A percentile compares a stretch with the other conserved stretches of the same genome.
These are phyloP conservation scores for Durusdinium trenchii DNA, from an alignment of 73 alveolate species.

Conservation along the genomic window DNA sequence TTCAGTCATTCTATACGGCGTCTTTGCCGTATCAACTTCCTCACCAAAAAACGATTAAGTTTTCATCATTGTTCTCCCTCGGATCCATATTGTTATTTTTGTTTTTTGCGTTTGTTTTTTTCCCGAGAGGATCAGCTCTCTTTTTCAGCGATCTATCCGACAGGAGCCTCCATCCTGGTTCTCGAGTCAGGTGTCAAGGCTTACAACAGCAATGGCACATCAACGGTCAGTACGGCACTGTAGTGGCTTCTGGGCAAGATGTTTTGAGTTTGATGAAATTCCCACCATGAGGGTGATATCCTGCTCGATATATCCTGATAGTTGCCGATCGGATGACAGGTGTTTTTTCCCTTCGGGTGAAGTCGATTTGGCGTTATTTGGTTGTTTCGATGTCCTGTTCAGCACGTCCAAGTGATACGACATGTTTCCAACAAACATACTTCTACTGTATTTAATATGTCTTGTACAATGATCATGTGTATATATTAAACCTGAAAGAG, in stretches of 20 bases:
- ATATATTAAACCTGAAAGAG: too few relatives aligned
- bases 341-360: too few relatives aligned
- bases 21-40: background rate
- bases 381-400: too few relatives aligned
- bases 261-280: background rate
- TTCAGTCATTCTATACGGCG: background rate
- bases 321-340: too few relatives aligned
- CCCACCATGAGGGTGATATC: too few relatives aligned
- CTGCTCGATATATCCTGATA: too few relatives aligned
- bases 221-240: conserved; percentile 46
- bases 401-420: too few relatives aligned
- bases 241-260: background rate
- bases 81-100: background rate
- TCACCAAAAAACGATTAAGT: background rate
- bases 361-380: too few relatives aligned
- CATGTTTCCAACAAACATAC: too few relatives aligned
- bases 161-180: conserved; percentile 3
- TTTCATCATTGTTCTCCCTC: background rate
- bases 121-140: background rate
- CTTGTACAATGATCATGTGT: too few relatives aligned
- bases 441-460: too few relatives aligned
- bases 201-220: conserved; percentile 39
- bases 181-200: background rate
- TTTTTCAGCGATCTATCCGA: background rate
- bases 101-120: background rate